Conservation (phyloP, 495 filamentous ascomycete species). For the Tuber melanosporum region DNA sequence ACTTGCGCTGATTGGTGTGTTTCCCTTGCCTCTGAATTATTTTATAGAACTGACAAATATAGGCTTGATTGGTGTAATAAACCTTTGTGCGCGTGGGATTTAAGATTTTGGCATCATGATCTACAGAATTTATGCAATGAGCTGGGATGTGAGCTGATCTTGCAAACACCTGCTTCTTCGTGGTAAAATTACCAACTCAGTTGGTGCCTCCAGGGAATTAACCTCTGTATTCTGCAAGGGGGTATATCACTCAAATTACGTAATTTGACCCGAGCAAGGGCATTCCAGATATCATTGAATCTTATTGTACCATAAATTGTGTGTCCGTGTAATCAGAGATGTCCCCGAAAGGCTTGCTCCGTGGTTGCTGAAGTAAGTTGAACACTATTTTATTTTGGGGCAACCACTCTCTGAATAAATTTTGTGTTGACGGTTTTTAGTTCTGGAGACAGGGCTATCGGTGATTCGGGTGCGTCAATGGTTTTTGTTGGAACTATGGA, state of each 20-base stretch:
- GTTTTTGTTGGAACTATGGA: conserved; percentile 67
- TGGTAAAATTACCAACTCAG: conserved; percentile 11
- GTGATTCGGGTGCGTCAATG: conserved; percentile 69
- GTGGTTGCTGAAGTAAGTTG: conserved; percentile 59
- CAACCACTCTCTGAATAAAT: background rate
- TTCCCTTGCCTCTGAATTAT: background rate
- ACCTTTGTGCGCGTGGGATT: conserved; percentile 63
- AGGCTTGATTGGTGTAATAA: conserved; percentile 87
- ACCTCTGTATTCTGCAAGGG: conserved; percentile 62
- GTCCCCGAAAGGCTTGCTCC: conserved; percentile 50
- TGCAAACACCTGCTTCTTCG: background rate
- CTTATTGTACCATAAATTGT: conserved; percentile 71
- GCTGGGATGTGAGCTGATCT: conserved; percentile 50
- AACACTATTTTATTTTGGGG: background rate
- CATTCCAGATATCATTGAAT: conserved; percentile 69
- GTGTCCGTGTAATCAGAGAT: conserved; percentile 51
- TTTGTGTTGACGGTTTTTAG: conserved; percentile 22
- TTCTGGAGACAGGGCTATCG: conserved; percentile 72
- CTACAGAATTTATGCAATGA: conserved; percentile 61
- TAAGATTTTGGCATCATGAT: conserved; percentile 66
- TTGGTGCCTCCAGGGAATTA: conserved; percentile 49
- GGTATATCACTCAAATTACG: conserved; percentile 76
- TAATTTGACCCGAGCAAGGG: conserved; percentile 85
- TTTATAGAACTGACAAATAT: conserved; percentile 5
- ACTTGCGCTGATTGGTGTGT: conserved; percentile 71